Conservation (phyloP, 2,329 filamentous ascomycete genomes). For the Cercospora sesami region DNA sequence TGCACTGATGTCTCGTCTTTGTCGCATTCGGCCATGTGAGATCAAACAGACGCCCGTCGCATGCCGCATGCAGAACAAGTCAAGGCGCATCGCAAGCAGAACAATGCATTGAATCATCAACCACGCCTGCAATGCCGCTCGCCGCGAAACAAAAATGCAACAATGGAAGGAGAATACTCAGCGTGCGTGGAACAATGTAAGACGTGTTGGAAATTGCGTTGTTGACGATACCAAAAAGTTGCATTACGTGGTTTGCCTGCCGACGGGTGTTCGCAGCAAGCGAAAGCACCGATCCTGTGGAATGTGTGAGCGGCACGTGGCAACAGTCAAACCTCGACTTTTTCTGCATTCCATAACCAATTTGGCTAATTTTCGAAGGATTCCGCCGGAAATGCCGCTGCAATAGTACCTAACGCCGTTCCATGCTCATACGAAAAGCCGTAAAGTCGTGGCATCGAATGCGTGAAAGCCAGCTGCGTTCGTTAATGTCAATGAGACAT, state of each 20-base stretch:
- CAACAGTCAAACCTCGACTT: conserved; percentile 17
- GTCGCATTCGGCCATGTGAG: conserved; percentile 27
- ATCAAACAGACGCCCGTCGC: conserved; percentile 12
- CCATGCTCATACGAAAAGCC: conserved; percentile 6
- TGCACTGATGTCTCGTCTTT: conserved; percentile 23
- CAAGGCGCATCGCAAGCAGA: conserved; percentile 22
- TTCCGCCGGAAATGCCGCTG: conserved; percentile 6
- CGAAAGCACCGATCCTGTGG: conserved; percentile 13
- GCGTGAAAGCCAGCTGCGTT: neutral
- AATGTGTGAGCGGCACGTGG: conserved; percentile 26
- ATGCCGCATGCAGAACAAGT: conserved; percentile 23
- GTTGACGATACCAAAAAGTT: conserved; percentile 6
- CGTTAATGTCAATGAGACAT: neutral
- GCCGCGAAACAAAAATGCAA: neutral
- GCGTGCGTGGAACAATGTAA: neutral
- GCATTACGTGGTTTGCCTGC: conserved; percentile 20
- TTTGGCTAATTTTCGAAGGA: conserved; percentile 4
- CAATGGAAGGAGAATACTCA: neutral
- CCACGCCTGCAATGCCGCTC: neutral
- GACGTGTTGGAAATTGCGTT: neutral
- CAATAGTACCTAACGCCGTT: neutral
- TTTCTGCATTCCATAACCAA: conserved; percentile 20
- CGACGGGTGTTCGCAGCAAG: conserved; percentile 20
- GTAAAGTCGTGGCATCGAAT: conserved; percentile 9
- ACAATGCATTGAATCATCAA: conserved; percentile 25